Evolutionary conservation across 2,329 filamentous ascomycete species (phyloP).

Genomic region (Alternaria sp.): DNA sequence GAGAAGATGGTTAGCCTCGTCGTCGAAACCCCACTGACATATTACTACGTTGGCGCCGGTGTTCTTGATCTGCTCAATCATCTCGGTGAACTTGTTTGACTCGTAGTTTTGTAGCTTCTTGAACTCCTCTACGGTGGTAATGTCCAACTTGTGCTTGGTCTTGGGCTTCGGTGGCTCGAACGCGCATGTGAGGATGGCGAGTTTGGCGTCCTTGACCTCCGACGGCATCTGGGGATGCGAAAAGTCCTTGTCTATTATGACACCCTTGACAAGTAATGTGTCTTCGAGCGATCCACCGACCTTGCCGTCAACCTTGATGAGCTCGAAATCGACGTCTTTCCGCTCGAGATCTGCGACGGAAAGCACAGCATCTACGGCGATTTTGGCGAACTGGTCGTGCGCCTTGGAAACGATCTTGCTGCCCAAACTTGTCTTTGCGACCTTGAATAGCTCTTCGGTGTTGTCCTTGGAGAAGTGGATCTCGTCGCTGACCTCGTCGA

Average conservation of each 20-base stretch:
- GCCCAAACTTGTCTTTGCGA: constrained; percentile 92
- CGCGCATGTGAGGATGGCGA: constrained; percentile 95
- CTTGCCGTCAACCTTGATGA: constrained; percentile 99
- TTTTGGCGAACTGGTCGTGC: constrained; percentile 96
- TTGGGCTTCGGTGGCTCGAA: constrained; percentile 99
- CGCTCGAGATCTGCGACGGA: constrained; percentile 95
- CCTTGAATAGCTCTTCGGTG: constrained; percentile 87
- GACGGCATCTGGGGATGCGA: constrained; percentile 99
- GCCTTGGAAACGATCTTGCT: constrained; percentile 99
- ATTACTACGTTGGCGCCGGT: constrained; percentile 97
- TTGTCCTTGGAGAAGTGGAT: constrained; percentile 83
- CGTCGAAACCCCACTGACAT: constrained; percentile 99
- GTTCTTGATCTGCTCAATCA: constrained; percentile 98
- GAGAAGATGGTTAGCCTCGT: constrained; percentile 96
- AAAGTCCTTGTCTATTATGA: constrained; percentile 99
- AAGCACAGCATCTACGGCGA: constrained; percentile 94
- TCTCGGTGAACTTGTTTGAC: constrained; percentile 93
- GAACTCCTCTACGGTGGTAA: constrained; percentile 96
- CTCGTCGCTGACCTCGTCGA: constrained; percentile 90
- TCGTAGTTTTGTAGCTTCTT: constrained; percentile 97
- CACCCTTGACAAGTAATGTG: constrained; percentile 92
- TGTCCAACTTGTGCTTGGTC: constrained; percentile 99
- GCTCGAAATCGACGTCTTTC: constrained; percentile 97
- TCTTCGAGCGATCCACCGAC: constrained; percentile 94
- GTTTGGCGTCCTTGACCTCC: constrained; percentile 92